Evolutionary conservation across 305 asterid species (phyloP), one percentile per base, ranked within the genome.

Genomic region (Plantago lanceolata): DNA sequence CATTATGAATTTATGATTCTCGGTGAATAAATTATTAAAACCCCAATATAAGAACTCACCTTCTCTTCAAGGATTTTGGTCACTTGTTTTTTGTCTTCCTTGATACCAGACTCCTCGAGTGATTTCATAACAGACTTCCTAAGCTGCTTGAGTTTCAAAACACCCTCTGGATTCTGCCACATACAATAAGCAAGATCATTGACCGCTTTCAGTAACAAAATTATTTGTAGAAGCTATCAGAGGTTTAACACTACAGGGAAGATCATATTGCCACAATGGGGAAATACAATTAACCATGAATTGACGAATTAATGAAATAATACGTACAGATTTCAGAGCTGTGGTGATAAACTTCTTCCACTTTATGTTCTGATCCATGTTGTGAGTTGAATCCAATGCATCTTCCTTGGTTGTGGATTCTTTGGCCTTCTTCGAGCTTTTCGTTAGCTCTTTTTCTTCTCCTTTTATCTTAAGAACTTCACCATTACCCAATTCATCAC

Each of bases 261-360:
- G 54, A 4, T 21, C 9, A 3, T 24, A 24, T 49, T 17, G 8
- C 8, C 15, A n/a, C 17, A 48, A 4, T 1, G 19, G 19, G 26
- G 19, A 43, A 44, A 60, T 44, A 16, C 37, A 58, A 20, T 12
- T 63, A 21, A 55, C 8, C 15, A 49, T 12, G 6, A 31, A 31
- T 29, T 35, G 63, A 13, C 33, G 49, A 24, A 43, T 61, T 57
- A 43, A 37, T 20, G 35, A 60, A 64, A 13, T 61, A 16, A 79
- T 24, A 24, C 90, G 11, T 84, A 93, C 99, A 49, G 94, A 87
- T 83, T 79, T 79, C 68, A 93, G 63, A 63, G 85, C 84, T 50
- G 89, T 77, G 62, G 84, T 70, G 56, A 93, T 87, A 65, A 92
- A 81, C 79, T 85, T 89, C 79, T 89, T 92, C 98, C 96, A 89